Evolutionary conservation across 192 early-diverging fungal species (phyloP).

Genomic region (Hyaloraphidium curvatum): DNA sequence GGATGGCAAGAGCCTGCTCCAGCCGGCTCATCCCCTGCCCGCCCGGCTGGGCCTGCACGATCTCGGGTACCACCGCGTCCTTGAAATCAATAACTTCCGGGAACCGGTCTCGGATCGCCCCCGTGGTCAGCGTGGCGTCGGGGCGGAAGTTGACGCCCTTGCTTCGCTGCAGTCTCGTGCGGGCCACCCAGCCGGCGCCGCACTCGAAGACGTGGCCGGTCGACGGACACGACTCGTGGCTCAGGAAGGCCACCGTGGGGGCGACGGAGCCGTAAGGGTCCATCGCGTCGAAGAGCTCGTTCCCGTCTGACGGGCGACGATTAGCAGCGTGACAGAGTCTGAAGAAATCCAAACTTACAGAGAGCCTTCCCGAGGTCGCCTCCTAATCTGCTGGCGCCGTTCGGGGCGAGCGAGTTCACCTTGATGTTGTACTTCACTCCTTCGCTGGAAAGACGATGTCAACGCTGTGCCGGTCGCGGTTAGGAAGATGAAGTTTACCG

Average conservation of each 20-base stretch:
- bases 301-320: conserved; percentile 31
- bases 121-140: conserved; percentile 52
- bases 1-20: too few species aligned
- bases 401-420: not conserved
- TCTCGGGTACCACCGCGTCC: too few species aligned
- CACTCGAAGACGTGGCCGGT: conserved; percentile 45
- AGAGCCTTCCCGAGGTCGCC: conserved; percentile 77
- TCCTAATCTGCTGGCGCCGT: not conserved
- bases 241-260: conserved; percentile 79
- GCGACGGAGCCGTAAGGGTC: conserved; percentile 96
- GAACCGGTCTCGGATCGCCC: conserved; percentile 67
- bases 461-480: too few species aligned
- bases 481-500: too few species aligned
- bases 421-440: conserved; percentile 2
- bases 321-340: conserved; percentile 81
- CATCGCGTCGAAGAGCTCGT: conserved; percentile 77
- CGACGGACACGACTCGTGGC: conserved; percentile 68
- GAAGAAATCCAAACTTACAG: too few species aligned
- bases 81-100: conserved; percentile 72
- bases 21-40: too few species aligned
- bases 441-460: not conserved
- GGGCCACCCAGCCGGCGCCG: conserved; percentile 36
- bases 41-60: too few species aligned
- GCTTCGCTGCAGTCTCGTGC: conserved; percentile 80
- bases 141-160: conserved; percentile 84